Percentiles rank a stretch among this genome's conserved stretches.
These are phyloP conservation scores for Xylaria sp. DNA, from an alignment of 2,329 filamentous ascomycete species.

Conservation along the genomic window DNA sequence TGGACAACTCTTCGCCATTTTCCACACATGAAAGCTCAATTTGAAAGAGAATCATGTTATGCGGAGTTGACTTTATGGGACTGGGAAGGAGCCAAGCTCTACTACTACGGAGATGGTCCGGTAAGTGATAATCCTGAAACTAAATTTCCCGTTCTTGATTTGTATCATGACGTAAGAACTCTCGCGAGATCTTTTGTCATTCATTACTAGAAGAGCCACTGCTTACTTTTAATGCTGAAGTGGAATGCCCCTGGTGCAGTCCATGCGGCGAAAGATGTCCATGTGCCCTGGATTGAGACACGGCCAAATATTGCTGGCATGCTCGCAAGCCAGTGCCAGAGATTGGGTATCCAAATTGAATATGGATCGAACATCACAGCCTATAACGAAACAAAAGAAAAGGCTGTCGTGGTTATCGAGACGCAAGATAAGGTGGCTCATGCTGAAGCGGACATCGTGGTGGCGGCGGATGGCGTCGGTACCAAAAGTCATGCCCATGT, in stretches of 20 bases:
- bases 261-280: constrained; percentile 15
- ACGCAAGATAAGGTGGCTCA: constrained; percentile 32
- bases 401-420: constrained; percentile 25
- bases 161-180: no score
- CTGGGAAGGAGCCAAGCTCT: no score
- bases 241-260: constrained; percentile 18
- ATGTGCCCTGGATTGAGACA: constrained; percentile 25
- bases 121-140: no score
- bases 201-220: no score
- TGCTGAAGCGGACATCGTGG: constrained; percentile 45
- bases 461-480: constrained; percentile 49
- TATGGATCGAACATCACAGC: no score
- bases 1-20: constrained; percentile 25
- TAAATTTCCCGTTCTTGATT: no score
- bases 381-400: no score
- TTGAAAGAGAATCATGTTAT: constrained; percentile 21
- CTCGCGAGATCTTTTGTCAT: no score
- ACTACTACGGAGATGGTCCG: no score
- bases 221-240: constrained; percentile 1
- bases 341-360: no score
- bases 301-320: constrained; percentile 12
- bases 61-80: background rate
- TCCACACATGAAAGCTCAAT: constrained; percentile 27
- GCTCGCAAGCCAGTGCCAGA: no score
- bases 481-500: constrained; percentile 44